phyloP scores from a whole-genome alignment of 2,329 filamentous ascomycete genomes.

The Talaromyces sp. region DNA sequence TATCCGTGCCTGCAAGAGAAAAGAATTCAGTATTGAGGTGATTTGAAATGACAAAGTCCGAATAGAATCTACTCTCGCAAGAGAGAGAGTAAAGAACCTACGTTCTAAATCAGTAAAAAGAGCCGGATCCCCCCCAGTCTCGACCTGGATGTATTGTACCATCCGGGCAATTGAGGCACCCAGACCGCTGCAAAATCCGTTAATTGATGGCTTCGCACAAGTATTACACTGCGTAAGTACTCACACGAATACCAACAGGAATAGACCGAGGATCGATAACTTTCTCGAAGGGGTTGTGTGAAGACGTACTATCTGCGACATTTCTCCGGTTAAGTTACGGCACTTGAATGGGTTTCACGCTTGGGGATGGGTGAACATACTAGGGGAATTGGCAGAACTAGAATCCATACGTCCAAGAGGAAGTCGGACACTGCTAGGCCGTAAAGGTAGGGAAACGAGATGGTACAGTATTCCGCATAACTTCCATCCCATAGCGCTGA shows the following conservation, averaged over 20 bases:
- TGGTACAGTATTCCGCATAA: background rate
- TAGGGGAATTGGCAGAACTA: background rate
- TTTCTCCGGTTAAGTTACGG: too few relatives aligned
- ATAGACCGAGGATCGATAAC: background rate
- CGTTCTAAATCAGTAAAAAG: too few relatives aligned
- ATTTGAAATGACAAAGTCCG: too few relatives aligned
- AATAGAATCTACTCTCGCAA: too few relatives aligned
- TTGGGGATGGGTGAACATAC: background rate
- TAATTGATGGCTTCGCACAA: too few relatives aligned
- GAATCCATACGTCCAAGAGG: background rate
- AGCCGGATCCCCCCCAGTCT: background rate
- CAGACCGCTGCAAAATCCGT: background rate
- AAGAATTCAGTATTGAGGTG: too few relatives aligned
- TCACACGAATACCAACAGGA: background rate
- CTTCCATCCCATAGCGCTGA: background rate
- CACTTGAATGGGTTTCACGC: too few relatives aligned
- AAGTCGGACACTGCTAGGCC: background rate
- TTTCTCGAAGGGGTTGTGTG: too few relatives aligned
- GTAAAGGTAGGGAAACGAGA: background rate
- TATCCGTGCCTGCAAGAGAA: too few relatives aligned
- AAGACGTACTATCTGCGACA: background rate
- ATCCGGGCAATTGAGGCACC: background rate
- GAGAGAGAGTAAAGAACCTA: too few relatives aligned
- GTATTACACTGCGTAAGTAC: too few relatives aligned
- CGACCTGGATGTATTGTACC: background rate